Base-by-base conservation (phyloP, 2,329 filamentous ascomycete genomes). In the Colletotrichum sp. region DNA sequence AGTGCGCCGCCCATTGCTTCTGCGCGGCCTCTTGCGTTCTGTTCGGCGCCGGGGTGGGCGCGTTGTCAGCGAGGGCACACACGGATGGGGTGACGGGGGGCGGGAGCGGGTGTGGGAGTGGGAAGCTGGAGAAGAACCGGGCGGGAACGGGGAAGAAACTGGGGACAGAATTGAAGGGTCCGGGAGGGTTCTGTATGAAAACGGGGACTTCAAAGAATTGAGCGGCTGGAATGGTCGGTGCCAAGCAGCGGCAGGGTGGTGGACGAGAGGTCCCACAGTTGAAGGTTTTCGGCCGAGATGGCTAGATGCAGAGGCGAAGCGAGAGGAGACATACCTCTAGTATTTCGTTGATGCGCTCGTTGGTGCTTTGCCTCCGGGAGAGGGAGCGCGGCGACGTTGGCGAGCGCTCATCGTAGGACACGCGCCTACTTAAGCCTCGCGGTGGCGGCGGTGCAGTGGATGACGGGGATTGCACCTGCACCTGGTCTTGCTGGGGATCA, bases 1-100 rank as follows among this genome's bases (percentile, higher is more conserved):
- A 76, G 24, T 66, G 72, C 80, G 68, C 79, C 65, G 60, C 80
- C 81, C 83, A 88, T 87, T 60, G 80, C 83, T 78, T 85, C 81
- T 79, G 86, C 86, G 68, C 87, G 87, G 78, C 84, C 82, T 79
- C 85, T 84, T 55, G 84, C 87, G 77, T 79, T 84, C 87, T 88
- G 71, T 68, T 71, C 34, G 68, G 48, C 34, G 18, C 55, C 58
- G 66, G 21, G 30, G n/a, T 48, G 43, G 43, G 48, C 15, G 16
- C 56, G 66, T 18, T 70, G 66, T 73, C 52, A 75, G 67, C 28
- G 18, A 65, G 43, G 66, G 28, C 21, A 64, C 21, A 28, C 21
- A 64, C 21, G 26, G 61, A 28, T 24, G 34, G 28, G 36, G 34
- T 43, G 61, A 18, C 30, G 3, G 16, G 16, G 48, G 48, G 21